Base-by-base conservation (phyloP, 352 stramenopile genomes). In the Phytophthora palmivora region DNA sequence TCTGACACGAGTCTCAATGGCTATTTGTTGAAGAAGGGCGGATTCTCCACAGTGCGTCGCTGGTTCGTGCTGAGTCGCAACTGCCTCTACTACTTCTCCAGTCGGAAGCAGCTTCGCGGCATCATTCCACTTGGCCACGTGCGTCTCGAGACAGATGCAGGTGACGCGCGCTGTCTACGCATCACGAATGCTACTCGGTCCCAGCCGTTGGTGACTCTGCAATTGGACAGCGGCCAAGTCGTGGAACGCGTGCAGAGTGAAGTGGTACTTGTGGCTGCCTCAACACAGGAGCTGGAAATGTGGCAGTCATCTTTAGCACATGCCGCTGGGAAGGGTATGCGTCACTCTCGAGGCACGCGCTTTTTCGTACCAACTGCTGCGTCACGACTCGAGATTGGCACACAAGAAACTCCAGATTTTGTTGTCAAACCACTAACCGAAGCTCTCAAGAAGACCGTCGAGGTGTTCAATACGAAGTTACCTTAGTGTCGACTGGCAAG, bases 41-140 rank as follows among this genome's bases (percentile, higher is more conserved):
- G 87, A 2, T 93, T 92, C 51, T 90, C 84, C 16, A 92, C 82
- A 0, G 80, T 89, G 36, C 85, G 84, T 63, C 84, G 88, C 11
- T 96, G 88, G 88, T 95, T 94, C 47, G 87, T 96, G 59, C 66
- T 96, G 14, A 94, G 87, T 38, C 87, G 87, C 61, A 95, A 94
- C 45, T 96, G 87, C 38, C 64, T 96, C 37, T 96, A 96, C 84
- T 92, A 94, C 58, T 96, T 96, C 44, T 90, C 83, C 1, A 89
- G 70, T 58, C 74, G 70, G 32, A 94, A 94, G 51, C 82, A 93
- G 60, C 64, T 96, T 19, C 83, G 85, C 0, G 84, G 85, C n/a
- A 95, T 96, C 58, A 91, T 96, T 43, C 88, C 88, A 6, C 63
- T 96, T 19, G 88, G 87, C 18, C 82, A 80, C 52, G 85, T 96